Conservation (phyloP, 177 flowering plant species). For the Vitis hybrid region DNA sequence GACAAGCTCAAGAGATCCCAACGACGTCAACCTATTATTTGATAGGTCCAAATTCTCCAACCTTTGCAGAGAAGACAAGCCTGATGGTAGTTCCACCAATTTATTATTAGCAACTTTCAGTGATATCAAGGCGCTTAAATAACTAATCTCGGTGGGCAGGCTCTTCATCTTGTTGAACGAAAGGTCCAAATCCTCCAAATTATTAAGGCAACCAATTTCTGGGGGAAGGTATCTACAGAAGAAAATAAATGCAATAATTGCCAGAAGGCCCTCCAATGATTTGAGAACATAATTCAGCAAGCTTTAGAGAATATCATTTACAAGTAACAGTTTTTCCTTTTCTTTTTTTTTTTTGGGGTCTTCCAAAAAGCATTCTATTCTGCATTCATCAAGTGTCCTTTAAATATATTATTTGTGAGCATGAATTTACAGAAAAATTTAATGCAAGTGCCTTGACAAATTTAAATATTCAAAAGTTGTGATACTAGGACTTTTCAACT, state of each 20-base stretch:
- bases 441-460: too few relatives aligned
- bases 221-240: conserved; percentile 84
- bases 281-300: too few relatives aligned
- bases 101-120: conserved; percentile 84
- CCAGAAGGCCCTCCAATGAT: neutral
- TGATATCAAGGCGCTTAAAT: conserved; percentile 57
- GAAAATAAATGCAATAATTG: conserved; percentile 2
- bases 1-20: conserved; percentile 63
- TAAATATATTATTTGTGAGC: too few relatives aligned
- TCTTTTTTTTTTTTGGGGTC: too few relatives aligned
- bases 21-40: conserved; percentile 76
- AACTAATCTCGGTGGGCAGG: conserved; percentile 72
- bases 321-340: too few relatives aligned
- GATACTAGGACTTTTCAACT: too few relatives aligned
- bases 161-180: conserved; percentile 88
- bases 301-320: too few relatives aligned
- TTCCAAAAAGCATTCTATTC: too few relatives aligned
- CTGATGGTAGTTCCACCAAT: conserved; percentile 68
- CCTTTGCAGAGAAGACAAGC: conserved; percentile 51
- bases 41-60: conserved; percentile 87
- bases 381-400: too few relatives aligned
- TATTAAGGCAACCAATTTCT: conserved; percentile 75
- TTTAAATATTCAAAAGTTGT: too few relatives aligned
- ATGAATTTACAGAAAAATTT: too few relatives aligned
- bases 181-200: conserved; percentile 80